Base-by-base conservation (phyloP, 495 filamentous ascomycete genomes). In the Hyaloscypha hepaticicola region DNA sequence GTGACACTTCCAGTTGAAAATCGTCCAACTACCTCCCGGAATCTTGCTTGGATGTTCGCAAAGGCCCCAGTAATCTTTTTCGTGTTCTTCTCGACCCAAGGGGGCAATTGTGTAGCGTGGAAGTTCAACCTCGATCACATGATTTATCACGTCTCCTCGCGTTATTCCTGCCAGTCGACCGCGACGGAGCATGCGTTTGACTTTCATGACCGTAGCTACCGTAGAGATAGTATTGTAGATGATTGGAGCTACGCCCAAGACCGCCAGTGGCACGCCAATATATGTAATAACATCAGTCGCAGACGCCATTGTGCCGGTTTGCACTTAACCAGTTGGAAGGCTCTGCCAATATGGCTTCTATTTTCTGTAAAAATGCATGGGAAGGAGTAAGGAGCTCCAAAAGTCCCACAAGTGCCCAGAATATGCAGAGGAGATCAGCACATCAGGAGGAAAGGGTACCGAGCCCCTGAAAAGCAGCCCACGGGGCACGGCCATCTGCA, bases 161-260 rank as follows among this genome's bases (percentile, higher is more conserved):
- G 84, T 87, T 48, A 87, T 77, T 14, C 83, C 83, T 12, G 81
- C 77, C 4, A 87, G 72, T 19, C 76, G 76, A 69, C 81, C 80
- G 51, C 78, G 78, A 21, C 77, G 72, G 5, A 90, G 78, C 66
- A 82, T 80, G 51, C 80, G 78, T 68, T 80, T 80, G 71, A 89
- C 83, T 31, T 80, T 80, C 38, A 82, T 83, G 2, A 85, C 74
- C 4, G 82, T 84, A 12, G 80, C 71, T 33, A 87, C 77, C 4
- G 79, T 84, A 19, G 73, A 69, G 62, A 78, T 69, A 26, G 81
- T 83, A 67, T 86, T 88, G 74, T 87, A 88, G 22, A 89, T 76
- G 60, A 88, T 88, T 0, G 87, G 85, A 6, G 87, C 74, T n/a
- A 88, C 84, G n/a, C 87, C 87, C 9, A 88, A 75, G 8, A 88